These are phyloP conservation scores for Rhodosporidiobolus sp. DNA, from an alignment of 768 basidiomycete genomes.

Conservation along the genomic window DNA sequence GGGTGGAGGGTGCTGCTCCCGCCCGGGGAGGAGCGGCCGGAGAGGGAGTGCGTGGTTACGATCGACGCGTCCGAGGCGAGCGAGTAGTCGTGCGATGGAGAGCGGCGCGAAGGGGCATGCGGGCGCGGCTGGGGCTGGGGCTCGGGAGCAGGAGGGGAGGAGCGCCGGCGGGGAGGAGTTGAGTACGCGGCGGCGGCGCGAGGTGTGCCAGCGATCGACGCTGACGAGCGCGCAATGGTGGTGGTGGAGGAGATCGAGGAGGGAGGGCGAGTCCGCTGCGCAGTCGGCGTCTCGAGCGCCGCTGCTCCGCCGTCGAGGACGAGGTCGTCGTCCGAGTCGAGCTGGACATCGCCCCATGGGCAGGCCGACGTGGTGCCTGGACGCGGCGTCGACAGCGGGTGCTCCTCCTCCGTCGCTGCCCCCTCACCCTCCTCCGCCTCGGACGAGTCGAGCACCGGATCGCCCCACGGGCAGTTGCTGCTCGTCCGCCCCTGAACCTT, in stretches of 20 bases:
- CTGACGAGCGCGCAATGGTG: background rate
- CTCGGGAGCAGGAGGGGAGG: background rate
- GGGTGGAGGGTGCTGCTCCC: too few relatives aligned
- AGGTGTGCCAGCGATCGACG: background rate
- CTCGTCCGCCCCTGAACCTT: too few relatives aligned
- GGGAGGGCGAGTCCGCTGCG: background rate
- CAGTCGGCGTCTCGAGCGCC: background rate
- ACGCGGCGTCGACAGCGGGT: too few relatives aligned
- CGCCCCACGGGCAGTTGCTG: background rate
- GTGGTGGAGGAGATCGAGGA: too few relatives aligned
- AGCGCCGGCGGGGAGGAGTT: background rate
- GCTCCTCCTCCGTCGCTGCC: background rate
- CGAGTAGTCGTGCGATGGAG: background rate
- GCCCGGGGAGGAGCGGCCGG: background rate
- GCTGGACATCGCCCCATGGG: background rate
- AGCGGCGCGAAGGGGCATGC: background rate
- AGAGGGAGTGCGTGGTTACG: slow-evolving; percentile 1
- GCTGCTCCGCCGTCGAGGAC: too few relatives aligned
- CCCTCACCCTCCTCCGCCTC: too few relatives aligned
- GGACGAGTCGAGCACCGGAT: background rate
- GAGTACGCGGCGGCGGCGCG: background rate
- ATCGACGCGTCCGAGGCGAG: background rate
- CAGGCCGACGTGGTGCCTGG: background rate
- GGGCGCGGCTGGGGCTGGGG: background rate
- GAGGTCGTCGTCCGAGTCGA: background rate